These are phyloP conservation scores for Monosporascus sp. DNA, from an alignment of 2,329 filamentous ascomycete species.

Conservation along the genomic window DNA sequence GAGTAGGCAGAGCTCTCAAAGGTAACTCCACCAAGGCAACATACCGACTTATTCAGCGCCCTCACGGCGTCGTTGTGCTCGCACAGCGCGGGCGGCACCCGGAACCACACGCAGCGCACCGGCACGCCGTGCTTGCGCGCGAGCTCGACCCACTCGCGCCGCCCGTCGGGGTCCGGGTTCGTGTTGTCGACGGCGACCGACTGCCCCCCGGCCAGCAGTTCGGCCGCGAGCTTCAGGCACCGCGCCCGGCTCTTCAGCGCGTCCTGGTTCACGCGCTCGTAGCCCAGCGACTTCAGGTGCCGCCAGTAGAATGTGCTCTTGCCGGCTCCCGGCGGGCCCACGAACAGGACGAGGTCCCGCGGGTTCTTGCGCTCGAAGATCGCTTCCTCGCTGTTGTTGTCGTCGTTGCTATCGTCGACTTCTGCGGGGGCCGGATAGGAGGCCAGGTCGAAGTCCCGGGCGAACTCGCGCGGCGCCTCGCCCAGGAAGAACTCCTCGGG, in stretches of 20 bases:
- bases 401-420: conserved; percentile 3
- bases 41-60: conserved; percentile 52
- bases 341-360: conserved; percentile 77
- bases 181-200: conserved; percentile 89
- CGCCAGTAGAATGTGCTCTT: conserved; percentile 90
- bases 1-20: no score
- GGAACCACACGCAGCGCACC: conserved; percentile 83
- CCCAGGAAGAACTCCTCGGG: conserved; percentile 89
- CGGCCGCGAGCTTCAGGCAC: conserved; percentile 67
- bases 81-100: conserved; percentile 61
- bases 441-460: conserved; percentile 66
- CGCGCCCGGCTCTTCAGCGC: conserved; percentile 68
- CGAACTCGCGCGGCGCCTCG: conserved; percentile 60
- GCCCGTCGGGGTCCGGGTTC: conserved; percentile 76
- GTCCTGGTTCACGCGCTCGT: conserved; percentile 87
- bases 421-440: conserved; percentile 43
- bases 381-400: conserved; percentile 26
- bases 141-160: conserved; percentile 73
- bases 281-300: conserved; percentile 70
- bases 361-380: conserved; percentile 57
- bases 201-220: conserved; percentile 57
- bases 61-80: conserved; percentile 88
- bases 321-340: conserved; percentile 82
- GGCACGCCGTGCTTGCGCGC: conserved; percentile 66
- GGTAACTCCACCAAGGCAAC: conserved; percentile 2